phyloP scores from a whole-genome alignment of 495 filamentous ascomycete species.

The Jackrogersella minutella region DNA sequence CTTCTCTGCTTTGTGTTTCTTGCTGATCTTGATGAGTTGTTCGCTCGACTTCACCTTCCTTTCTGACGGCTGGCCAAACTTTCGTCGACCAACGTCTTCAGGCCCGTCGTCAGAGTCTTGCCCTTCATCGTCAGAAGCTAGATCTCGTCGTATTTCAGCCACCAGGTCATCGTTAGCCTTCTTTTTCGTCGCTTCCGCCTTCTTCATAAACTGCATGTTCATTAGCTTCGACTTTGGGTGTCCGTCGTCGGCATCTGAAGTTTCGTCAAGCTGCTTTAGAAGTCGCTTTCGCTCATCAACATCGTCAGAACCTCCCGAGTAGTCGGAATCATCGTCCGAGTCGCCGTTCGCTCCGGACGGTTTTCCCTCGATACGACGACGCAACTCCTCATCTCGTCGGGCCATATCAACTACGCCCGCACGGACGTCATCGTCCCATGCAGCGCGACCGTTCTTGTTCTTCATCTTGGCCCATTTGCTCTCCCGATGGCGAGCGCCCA shows the following conservation, averaged over 20 bases:
- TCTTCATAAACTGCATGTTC: constrained; percentile 78
- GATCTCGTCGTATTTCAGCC: constrained; percentile 75
- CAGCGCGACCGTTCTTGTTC: constrained; percentile 77
- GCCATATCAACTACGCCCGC: constrained; percentile 83
- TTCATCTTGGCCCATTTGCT: constrained; percentile 95
- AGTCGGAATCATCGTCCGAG: constrained; percentile 62
- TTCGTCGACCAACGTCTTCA: constrained; percentile 69
- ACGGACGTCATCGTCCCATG: constrained; percentile 85
- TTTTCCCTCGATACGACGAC: constrained; percentile 82
- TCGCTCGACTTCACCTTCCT: constrained; percentile 37
- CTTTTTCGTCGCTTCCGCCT: constrained; percentile 78
- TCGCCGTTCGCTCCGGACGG: constrained; percentile 59
- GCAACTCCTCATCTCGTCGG: constrained; percentile 82
- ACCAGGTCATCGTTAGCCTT: constrained; percentile 82
- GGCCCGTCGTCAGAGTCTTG: constrained; percentile 65
- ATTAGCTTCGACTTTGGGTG: constrained; percentile 53
- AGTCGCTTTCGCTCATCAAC: constrained; percentile 64
- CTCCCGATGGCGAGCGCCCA: constrained; percentile 86
- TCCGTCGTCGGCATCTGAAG: constrained; percentile 49
- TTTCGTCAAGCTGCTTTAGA: constrained; percentile 64
- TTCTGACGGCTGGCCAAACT: constrained; percentile 62
- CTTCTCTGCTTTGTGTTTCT: constrained; percentile 42
- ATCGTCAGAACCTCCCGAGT: constrained; percentile 61
- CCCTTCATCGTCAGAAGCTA: constrained; percentile 61
- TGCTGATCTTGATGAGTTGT: constrained; percentile 33